These are phyloP conservation scores for Naganishia albida DNA, from an alignment of 1,284 basidiomycete species.

Conservation along the genomic window DNA sequence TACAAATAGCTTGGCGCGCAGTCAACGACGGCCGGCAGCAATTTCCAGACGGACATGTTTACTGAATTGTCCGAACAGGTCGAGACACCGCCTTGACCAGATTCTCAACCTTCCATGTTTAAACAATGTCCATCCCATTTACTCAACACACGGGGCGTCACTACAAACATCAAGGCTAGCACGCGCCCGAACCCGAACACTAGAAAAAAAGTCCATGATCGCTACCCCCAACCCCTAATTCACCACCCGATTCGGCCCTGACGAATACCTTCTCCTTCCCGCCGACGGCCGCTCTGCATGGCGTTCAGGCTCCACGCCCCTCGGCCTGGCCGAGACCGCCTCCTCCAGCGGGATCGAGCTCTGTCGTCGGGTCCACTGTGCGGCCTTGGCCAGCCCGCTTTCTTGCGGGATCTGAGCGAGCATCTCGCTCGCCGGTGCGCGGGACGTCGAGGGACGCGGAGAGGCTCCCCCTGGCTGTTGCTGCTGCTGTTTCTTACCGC, in stretches of 20 bases:
- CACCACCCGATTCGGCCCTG: conserved; percentile 18
- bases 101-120: too few relatives aligned
- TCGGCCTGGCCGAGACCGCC: neutral
- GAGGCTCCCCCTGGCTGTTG: neutral
- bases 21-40: too few relatives aligned
- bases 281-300: neutral
- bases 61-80: too few relatives aligned
- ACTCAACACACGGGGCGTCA: too few relatives aligned
- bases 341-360: conserved; percentile 4
- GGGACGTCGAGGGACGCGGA: neutral
- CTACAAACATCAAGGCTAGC: too few relatives aligned
- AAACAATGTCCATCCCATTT: too few relatives aligned
- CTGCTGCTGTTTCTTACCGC: neutral
- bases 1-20: too few relatives aligned
- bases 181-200: too few relatives aligned
- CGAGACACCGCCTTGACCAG: too few relatives aligned
- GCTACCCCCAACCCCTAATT: neutral
- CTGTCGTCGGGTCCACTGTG: conserved; percentile 27
- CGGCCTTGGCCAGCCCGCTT: conserved; percentile 22
- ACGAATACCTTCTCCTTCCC: conserved; percentile 3
- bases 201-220: neutral
- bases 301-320: neutral
- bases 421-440: conserved; percentile 14
- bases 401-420: conserved; percentile 14
- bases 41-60: too few relatives aligned